A percentile compares a stretch with the other conserved stretches of the same genome.
Conservation (phyloP, 331 rosid genomes). For the Rhamnella rubrinervis region DNA sequence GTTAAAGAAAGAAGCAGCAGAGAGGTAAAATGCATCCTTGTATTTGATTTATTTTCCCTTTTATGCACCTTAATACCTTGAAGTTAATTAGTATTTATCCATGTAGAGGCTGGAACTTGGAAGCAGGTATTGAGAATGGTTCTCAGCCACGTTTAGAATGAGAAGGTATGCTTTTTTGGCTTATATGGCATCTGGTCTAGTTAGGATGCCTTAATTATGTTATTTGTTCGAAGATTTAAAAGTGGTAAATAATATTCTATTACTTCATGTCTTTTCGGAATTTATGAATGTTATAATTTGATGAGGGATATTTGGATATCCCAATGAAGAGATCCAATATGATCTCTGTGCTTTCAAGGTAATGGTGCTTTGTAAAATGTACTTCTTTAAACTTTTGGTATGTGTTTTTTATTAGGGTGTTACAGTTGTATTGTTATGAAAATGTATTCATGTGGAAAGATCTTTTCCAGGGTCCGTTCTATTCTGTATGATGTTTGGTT, state of each 20-base stretch:
- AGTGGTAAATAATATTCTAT: neutral
- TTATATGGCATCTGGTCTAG: neutral
- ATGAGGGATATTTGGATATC: neutral
- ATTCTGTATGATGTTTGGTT: too few species aligned
- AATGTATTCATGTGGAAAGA: too few species aligned
- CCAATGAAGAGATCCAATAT: neutral
- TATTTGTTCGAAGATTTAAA: conserved; percentile 2
- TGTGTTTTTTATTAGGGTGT: too few species aligned
- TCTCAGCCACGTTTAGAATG: conserved; percentile 31
- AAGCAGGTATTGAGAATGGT: conserved; percentile 50
- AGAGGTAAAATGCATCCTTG: conserved; percentile 42
- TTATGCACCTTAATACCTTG: conserved; percentile 14
- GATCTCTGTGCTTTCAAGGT: neutral
- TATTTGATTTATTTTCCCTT: conserved; percentile 9
- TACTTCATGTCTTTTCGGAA: neutral
- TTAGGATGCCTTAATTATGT: conserved; percentile 2
- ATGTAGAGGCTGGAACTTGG: conserved; percentile 78
- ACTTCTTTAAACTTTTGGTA: too few species aligned
- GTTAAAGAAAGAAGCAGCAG: conserved; percentile 64
- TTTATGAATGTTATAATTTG: too few species aligned
- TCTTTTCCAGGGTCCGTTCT: too few species aligned
- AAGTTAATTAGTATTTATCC: conserved; percentile 19
- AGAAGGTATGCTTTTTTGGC: conserved; percentile 36
- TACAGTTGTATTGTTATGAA: too few species aligned
- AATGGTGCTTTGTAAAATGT: neutral